Evolutionary conservation across 176 grass and related monocot genomes (phyloP).

Genomic region (Rhynchospora tenuis): DNA sequence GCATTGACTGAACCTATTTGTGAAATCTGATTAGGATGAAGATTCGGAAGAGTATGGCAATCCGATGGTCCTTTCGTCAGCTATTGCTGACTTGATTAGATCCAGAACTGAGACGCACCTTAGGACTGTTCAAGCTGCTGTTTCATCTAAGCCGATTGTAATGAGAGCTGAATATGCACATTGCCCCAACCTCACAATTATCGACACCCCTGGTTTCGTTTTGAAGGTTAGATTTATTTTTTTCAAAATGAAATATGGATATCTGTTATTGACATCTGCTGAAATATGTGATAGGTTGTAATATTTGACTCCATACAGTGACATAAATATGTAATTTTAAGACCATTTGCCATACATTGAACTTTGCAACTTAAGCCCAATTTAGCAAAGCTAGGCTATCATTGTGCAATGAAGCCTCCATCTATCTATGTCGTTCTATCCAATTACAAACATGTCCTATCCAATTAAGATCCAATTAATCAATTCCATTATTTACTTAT

Average conservation of each 20-base stretch:
- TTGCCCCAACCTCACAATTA: slow-evolving; percentile 99
- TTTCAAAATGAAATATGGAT: background rate
- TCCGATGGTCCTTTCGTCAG: slow-evolving; percentile 54
- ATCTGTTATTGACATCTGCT: background rate
- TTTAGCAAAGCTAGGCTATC: background rate
- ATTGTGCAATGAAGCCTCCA: background rate
- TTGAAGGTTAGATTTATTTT: slow-evolving; percentile 49
- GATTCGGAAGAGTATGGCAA: slow-evolving; percentile 94
- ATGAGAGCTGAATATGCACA: slow-evolving; percentile 97
- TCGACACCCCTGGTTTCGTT: slow-evolving; percentile 96
- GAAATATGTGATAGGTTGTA: background rate
- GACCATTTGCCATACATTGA: background rate
- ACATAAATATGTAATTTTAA: background rate
- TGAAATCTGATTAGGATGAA: slow-evolving; percentile 57
- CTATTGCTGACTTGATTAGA: slow-evolving; percentile 85
- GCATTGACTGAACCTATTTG: background rate
- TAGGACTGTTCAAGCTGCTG: slow-evolving; percentile 59
- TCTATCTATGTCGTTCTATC: background rate
- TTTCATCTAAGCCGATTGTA: slow-evolving; percentile 91
- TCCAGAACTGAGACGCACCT: slow-evolving; percentile 81
- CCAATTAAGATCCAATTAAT: too few species aligned
- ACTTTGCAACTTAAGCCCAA: background rate
- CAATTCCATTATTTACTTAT: slow-evolving; percentile 3
- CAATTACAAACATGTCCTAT: background rate
- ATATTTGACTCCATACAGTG: background rate